These are phyloP conservation scores for Aspergillus sergii DNA, from an alignment of 2,329 filamentous ascomycete species.

Conservation along the genomic window DNA sequence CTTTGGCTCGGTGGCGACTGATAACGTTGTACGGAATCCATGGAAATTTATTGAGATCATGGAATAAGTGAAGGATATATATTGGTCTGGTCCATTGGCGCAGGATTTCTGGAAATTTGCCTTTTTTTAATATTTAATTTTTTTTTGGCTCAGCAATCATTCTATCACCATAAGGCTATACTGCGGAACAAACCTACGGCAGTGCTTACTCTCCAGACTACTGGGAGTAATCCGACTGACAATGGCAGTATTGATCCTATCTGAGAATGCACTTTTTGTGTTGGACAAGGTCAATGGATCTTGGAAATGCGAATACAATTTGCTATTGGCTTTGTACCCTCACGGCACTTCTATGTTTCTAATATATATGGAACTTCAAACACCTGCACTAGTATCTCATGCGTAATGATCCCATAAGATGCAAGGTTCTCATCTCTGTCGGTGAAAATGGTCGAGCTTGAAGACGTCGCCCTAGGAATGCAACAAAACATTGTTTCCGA, in stretches of 20 bases:
- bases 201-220: neutral
- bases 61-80: neutral
- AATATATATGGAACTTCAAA: neutral
- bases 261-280: neutral
- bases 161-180: neutral
- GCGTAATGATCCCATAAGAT: neutral
- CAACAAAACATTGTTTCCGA: neutral
- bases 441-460: neutral
- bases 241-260: neutral
- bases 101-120: neutral
- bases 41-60: neutral
- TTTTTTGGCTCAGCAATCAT: neutral
- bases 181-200: neutral
- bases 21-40: neutral
- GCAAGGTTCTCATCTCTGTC: neutral
- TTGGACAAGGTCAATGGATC: neutral
- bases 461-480: neutral
- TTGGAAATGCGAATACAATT: neutral
- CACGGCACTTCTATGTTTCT: neutral
- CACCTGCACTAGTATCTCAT: neutral
- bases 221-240: neutral
- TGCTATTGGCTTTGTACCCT: neutral
- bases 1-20: neutral
- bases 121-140: too few species aligned
- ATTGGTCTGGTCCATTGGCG: too few species aligned